phyloP scores from a whole-genome alignment of 1,284 basidiomycete genomes.

The Mycosarcoma maydis region DNA sequence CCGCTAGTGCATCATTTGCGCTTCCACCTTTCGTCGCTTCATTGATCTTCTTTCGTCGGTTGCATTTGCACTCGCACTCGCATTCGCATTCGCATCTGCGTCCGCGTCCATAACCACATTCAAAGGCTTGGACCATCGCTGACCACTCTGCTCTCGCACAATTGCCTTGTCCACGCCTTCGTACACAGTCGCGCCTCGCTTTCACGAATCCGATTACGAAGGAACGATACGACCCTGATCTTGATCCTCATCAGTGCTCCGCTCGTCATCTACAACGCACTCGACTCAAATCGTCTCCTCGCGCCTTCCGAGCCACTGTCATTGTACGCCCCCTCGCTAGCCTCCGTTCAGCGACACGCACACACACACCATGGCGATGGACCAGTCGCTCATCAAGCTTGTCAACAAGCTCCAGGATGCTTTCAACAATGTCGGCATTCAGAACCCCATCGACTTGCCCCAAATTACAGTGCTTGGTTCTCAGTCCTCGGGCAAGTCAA shows the following conservation, averaged over 20 bases:
- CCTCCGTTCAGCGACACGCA: conserved; percentile 1
- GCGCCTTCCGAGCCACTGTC: neutral
- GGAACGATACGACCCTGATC: conserved; percentile 8
- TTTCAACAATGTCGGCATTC: conserved; percentile 68
- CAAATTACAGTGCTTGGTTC: conserved; percentile 69
- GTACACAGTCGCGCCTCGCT: conserved; percentile 5
- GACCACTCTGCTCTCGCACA: neutral
- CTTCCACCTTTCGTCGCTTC: too few species aligned
- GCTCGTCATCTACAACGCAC: too few species aligned
- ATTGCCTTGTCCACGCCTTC: neutral
- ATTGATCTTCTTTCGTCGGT: too few species aligned
- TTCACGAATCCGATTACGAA: conserved; percentile 22
- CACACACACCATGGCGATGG: conserved; percentile 53
- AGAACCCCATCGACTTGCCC: conserved; percentile 71
- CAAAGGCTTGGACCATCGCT: too few species aligned
- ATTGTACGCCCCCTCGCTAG: conserved; percentile 2
- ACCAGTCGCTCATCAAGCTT: conserved; percentile 84
- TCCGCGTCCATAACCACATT: too few species aligned
- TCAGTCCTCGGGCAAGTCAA: conserved; percentile 72
- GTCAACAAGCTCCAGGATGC: conserved; percentile 89
- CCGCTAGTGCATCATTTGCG: too few species aligned
- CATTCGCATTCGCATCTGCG: neutral
- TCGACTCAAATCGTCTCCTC: too few species aligned
- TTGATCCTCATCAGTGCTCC: neutral
- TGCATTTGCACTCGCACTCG: too few species aligned